These are phyloP conservation scores for Achlya hypogyna DNA, from an alignment of 352 stramenopile genomes.

Conservation along the genomic window DNA sequence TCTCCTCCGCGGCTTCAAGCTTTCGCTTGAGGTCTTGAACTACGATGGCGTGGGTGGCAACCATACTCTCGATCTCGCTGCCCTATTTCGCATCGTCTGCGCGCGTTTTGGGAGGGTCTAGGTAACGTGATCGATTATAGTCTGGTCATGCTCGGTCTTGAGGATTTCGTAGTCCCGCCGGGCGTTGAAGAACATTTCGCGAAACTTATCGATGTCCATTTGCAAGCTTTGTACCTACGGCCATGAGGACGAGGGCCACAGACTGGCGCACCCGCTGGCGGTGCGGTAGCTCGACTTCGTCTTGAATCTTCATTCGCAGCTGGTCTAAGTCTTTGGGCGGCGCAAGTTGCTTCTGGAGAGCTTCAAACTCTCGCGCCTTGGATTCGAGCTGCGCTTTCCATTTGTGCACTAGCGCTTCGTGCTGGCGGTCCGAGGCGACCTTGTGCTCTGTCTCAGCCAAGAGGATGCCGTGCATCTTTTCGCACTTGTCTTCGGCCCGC, in stretches of 20 bases:
- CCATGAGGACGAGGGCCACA: neutral
- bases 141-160: slow-evolving; percentile 82
- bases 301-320: slow-evolving; percentile 71
- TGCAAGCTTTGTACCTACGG: slow-evolving; percentile 38
- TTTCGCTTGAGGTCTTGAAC: slow-evolving; percentile 47
- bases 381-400: slow-evolving; percentile 78
- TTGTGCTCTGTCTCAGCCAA: slow-evolving; percentile 79
- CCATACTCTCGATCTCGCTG: slow-evolving; percentile 64
- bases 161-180: slow-evolving; percentile 68
- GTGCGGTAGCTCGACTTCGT: slow-evolving; percentile 68
- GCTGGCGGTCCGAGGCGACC: slow-evolving; percentile 70
- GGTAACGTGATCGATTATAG: slow-evolving; percentile 49
- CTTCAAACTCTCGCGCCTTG: slow-evolving; percentile 73
- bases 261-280: slow-evolving; percentile 33
- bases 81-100: slow-evolving; percentile 22
- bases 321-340: slow-evolving; percentile 73
- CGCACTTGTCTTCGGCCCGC: slow-evolving; percentile 59
- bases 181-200: slow-evolving; percentile 51
- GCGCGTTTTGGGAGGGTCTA: neutral
- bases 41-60: slow-evolving; percentile 57
- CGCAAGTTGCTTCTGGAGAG: slow-evolving; percentile 73
- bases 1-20: slow-evolving; percentile 37
- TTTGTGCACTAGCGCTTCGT: slow-evolving; percentile 72
- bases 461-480: slow-evolving; percentile 69
- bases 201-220: slow-evolving; percentile 61